These are phyloP conservation scores for Aspergillus incahuasiensis DNA, from an alignment of 495 filamentous ascomycete species.

Conservation along the genomic window DNA sequence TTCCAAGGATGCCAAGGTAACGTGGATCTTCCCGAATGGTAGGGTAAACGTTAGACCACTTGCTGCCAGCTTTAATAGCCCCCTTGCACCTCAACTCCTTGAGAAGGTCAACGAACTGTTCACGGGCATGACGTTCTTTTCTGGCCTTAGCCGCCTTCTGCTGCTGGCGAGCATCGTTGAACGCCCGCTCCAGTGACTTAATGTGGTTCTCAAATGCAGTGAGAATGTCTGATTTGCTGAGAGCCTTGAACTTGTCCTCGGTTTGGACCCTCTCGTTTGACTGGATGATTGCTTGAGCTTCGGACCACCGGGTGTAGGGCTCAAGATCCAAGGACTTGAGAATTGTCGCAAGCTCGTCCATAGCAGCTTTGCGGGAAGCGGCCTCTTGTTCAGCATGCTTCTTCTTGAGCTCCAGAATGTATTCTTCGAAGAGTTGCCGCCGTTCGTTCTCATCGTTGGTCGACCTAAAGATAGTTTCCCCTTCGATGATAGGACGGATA, in stretches of 20 bases:
- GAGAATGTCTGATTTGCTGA: slow-evolving; percentile 86
- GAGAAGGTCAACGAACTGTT: slow-evolving; percentile 70
- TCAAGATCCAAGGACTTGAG: slow-evolving; percentile 83
- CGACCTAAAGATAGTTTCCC: slow-evolving; percentile 90
- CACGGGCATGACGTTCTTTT: slow-evolving; percentile 78
- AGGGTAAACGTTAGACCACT: slow-evolving; percentile 82
- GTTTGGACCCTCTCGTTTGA: slow-evolving; percentile 73
- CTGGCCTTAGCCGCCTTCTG: slow-evolving; percentile 76
- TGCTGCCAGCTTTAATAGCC: slow-evolving; percentile 84
- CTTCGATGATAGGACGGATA: slow-evolving; percentile 88
- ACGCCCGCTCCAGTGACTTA: slow-evolving; percentile 80
- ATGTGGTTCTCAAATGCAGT: slow-evolving; percentile 93
- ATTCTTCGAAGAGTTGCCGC: slow-evolving; percentile 91
- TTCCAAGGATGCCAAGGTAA: slow-evolving; percentile 80
- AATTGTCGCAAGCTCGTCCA: slow-evolving; percentile 77
- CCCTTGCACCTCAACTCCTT: slow-evolving; percentile 67
- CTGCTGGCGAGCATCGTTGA: slow-evolving; percentile 83
- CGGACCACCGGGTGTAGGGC: slow-evolving; percentile 92
- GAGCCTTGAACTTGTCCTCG: slow-evolving; percentile 82
- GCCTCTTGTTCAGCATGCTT: slow-evolving; percentile 69
- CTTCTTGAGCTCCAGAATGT: slow-evolving; percentile 79
- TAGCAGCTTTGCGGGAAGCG: slow-evolving; percentile 67
- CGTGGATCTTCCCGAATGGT: slow-evolving; percentile 75
- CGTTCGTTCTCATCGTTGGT: slow-evolving; percentile 85
- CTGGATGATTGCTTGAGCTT: slow-evolving; percentile 78